Evolutionary conservation across 148 eudicot genomes (phyloP).

Genomic region (Rhododendron molle): DNA sequence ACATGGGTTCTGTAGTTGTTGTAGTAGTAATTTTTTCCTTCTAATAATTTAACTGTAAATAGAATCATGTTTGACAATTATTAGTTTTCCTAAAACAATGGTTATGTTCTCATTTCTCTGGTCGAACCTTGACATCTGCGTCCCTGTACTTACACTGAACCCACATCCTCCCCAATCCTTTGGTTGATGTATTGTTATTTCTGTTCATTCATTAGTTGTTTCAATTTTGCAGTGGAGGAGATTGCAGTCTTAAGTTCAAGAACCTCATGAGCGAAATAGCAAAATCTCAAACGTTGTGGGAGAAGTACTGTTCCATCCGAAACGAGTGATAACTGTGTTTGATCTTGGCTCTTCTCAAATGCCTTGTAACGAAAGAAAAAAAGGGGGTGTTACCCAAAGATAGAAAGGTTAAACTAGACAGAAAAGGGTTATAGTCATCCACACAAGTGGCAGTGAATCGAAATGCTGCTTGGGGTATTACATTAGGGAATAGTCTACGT

Average conservation of each 20-base stretch:
- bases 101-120: background rate
- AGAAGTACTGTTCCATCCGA: conserved; percentile 73
- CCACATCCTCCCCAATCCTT: background rate
- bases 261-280: conserved; percentile 82
- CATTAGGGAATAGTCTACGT: background rate
- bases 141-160: background rate
- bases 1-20: too few relatives aligned
- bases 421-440: background rate
- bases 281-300: conserved; percentile 52
- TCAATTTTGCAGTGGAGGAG: conserved; percentile 73
- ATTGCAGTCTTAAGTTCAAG: conserved; percentile 81
- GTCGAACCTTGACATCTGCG: background rate
- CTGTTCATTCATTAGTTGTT: background rate
- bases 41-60: background rate
- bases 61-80: background rate
- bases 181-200: background rate
- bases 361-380: background rate
- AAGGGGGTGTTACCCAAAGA: background rate
- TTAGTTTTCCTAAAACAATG: background rate
- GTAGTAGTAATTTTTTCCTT: background rate
- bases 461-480: background rate
- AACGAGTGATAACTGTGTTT: conserved; percentile 48
- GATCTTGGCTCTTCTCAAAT: background rate
- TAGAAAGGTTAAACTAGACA: background rate
- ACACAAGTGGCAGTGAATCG: background rate